phyloP scores from a whole-genome alignment of 2,329 filamentous ascomycete genomes.

The Sordariomycetes sp. region DNA sequence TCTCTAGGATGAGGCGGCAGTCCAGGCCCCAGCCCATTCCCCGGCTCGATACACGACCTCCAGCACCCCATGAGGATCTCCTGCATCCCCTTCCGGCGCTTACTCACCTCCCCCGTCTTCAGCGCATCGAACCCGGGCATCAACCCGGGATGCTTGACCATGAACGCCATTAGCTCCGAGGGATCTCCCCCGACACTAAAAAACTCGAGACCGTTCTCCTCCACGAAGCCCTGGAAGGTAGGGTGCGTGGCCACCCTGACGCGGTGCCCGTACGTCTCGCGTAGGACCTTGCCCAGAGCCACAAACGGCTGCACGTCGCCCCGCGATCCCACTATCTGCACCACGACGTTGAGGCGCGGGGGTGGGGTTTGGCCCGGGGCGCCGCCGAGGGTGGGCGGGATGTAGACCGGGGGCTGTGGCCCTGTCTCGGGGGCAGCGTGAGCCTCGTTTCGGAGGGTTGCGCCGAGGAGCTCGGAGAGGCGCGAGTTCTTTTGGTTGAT shows the following conservation, averaged over 20 bases:
- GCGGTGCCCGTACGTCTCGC: slow-evolving; percentile 53
- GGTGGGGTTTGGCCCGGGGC: slow-evolving; percentile 42
- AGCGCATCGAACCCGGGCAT: slow-evolving; percentile 73
- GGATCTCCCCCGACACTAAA: slow-evolving; percentile 68
- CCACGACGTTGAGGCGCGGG: slow-evolving; percentile 53
- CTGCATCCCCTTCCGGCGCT: slow-evolving; percentile 60
- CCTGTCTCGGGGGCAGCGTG: slow-evolving; percentile 16
- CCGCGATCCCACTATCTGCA: slow-evolving; percentile 62
- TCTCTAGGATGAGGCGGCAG: slow-evolving; percentile 31
- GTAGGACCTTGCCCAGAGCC: slow-evolving; percentile 51
- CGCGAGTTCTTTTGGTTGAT: slow-evolving; percentile 58
- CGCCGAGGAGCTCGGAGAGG: slow-evolving; percentile 53
- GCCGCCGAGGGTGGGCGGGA: slow-evolving; percentile 60
- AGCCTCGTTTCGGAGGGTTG: slow-evolving; percentile 44
- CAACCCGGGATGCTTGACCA: slow-evolving; percentile 79
- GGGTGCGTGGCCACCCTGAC: slow-evolving; percentile 62
- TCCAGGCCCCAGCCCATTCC: slow-evolving; percentile 45
- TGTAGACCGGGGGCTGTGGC: slow-evolving; percentile 38
- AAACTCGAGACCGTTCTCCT: slow-evolving; percentile 60
- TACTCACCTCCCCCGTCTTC: slow-evolving; percentile 63
- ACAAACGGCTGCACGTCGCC: slow-evolving; percentile 69
- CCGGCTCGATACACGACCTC: slow-evolving; percentile 72
- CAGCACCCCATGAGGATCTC: slow-evolving; percentile 77
- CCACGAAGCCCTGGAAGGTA: slow-evolving; percentile 54
- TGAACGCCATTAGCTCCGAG: slow-evolving; percentile 70